These are phyloP conservation scores for Rhinocladiella mackenziei DNA, from an alignment of 2,329 filamentous ascomycete species.

Conservation along the genomic window DNA sequence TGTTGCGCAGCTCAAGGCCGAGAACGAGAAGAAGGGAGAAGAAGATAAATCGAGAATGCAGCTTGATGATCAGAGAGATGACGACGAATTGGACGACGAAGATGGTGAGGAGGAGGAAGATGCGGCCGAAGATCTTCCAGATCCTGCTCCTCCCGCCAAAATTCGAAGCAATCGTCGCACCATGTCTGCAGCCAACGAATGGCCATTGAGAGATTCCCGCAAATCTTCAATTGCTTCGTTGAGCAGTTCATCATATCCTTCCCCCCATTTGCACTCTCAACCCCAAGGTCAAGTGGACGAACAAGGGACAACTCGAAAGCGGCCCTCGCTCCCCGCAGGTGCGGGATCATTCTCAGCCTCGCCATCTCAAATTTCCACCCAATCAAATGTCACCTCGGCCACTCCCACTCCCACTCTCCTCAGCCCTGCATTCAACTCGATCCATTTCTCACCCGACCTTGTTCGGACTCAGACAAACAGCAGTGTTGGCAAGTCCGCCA, in stretches of 20 bases:
- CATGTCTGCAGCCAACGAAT: conserved; percentile 11
- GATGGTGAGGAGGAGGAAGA: conserved; percentile 7
- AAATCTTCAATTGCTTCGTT: conserved; percentile 18
- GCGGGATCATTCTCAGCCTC: conserved; percentile 37
- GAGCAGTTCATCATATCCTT: conserved; percentile 19
- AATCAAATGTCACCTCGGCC: conserved; percentile 29
- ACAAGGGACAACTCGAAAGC: conserved; percentile 8
- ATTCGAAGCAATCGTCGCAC: conserved; percentile 5
- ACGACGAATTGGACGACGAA: conserved; percentile 10
- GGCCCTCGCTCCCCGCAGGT: conserved; percentile 28
- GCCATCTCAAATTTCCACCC: conserved; percentile 35
- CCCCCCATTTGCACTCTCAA: conserved; percentile 16
- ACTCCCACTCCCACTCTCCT: conserved; percentile 25
- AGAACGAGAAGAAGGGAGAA: conserved; percentile 17
- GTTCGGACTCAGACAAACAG: conserved; percentile 18
- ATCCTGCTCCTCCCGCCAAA: conserved; percentile 4
- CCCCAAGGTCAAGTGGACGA: conserved; percentile 16
- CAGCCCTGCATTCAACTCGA: conserved; percentile 29
- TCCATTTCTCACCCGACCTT: conserved; percentile 25
- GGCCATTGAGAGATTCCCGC: conserved; percentile 19
- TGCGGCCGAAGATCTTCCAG: conserved; percentile 8
- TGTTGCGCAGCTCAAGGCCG: conserved; percentile 66
- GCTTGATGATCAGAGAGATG: not conserved
- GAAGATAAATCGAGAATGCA: not conserved
- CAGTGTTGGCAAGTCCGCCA: conserved; percentile 11